Evolutionary conservation across 1,284 basidiomycete genomes (phyloP).

Genomic region (Polyporus tsugae): DNA sequence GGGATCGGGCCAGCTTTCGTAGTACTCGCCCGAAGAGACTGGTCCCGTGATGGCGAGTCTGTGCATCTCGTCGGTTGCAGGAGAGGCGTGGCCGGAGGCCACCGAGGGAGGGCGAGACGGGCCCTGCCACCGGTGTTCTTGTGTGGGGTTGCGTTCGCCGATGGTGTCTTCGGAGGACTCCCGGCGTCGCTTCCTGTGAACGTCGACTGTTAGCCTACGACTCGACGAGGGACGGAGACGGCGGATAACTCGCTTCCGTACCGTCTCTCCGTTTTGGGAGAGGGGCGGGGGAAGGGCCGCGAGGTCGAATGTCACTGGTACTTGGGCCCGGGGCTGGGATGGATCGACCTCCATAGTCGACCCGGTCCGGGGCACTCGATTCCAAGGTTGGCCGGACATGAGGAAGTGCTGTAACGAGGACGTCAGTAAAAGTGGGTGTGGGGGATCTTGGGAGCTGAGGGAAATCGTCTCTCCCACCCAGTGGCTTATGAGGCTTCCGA

Average conservation of each 20-base stretch:
- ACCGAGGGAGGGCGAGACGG: neutral
- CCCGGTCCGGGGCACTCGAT: neutral
- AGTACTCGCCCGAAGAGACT: neutral
- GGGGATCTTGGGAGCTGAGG: neutral
- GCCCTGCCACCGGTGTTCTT: neutral
- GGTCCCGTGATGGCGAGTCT: neutral
- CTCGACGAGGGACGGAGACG: neutral
- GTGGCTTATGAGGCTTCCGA: neutral
- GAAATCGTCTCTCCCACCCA: neutral
- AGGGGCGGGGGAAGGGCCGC: neutral
- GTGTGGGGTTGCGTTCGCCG: neutral
- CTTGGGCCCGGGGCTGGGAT: neutral
- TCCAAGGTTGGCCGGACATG: neutral
- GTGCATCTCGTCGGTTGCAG: neutral
- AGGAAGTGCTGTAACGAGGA: neutral
- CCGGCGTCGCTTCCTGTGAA: constrained; percentile 1
- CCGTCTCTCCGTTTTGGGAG: neutral
- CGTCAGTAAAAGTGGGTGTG: neutral
- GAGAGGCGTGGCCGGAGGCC: neutral
- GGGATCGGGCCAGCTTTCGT: neutral
- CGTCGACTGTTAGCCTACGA: neutral
- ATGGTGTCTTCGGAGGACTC: neutral
- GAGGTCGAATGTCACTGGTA: neutral
- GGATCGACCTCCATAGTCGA: neutral
- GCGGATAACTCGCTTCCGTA: neutral